Conservation (phyloP, 495 filamentous ascomycete genomes). For the Penicillium fimorum region DNA sequence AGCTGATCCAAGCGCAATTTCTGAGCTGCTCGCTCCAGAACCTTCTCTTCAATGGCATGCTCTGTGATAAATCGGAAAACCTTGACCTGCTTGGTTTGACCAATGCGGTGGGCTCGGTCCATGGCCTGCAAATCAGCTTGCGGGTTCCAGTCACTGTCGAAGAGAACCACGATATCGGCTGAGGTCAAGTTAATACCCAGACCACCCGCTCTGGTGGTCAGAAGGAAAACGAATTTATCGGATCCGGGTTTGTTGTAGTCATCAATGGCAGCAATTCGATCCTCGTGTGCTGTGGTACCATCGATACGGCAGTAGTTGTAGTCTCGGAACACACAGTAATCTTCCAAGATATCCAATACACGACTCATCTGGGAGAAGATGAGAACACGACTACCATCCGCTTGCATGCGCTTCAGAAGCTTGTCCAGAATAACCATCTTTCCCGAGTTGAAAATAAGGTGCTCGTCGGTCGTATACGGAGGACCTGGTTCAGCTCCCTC, state of each 20-base stretch:
- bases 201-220: constrained; percentile 96
- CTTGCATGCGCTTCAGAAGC: constrained; percentile 78
- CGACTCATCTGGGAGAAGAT: constrained; percentile 99
- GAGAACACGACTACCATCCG: constrained; percentile 83
- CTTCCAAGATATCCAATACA: constrained; percentile 94
- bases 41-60: constrained; percentile 97
- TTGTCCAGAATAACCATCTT: constrained; percentile 99
- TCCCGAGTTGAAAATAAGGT: constrained; percentile 87
- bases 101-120: constrained; percentile 97
- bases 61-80: constrained; percentile 98
- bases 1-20: constrained; percentile 96
- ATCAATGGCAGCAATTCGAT: constrained; percentile 95
- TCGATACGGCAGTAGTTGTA: constrained; percentile 98
- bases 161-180: constrained; percentile 97
- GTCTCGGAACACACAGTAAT: constrained; percentile 93
- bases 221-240: constrained; percentile 94
- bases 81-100: constrained; percentile 95
- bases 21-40: constrained; percentile 93
- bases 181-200: constrained; percentile 97
- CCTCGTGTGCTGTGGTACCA: constrained; percentile 94
- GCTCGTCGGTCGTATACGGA: constrained; percentile 97
- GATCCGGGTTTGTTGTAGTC: constrained; percentile 96
- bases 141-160: constrained; percentile 99
- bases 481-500: constrained; percentile 97
- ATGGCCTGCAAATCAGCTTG: constrained; percentile 98